These are phyloP conservation scores for Ceratobasidium theobromae DNA, from an alignment of 1,284 basidiomycete genomes.

Conservation along the genomic window DNA sequence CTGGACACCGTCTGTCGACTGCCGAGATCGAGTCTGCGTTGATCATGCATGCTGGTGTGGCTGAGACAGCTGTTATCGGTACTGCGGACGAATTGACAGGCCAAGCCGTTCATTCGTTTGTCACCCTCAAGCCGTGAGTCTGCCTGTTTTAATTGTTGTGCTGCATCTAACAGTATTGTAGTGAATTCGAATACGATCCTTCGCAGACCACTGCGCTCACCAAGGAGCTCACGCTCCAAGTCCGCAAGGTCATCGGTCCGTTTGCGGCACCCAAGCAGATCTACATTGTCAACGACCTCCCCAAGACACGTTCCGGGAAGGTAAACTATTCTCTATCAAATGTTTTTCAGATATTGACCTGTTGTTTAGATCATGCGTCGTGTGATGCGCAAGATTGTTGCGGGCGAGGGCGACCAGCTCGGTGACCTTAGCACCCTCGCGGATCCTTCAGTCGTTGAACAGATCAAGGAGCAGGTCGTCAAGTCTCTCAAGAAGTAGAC, in stretches of 20 bases:
- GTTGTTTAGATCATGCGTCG: slow-evolving; percentile 79
- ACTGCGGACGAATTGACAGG: slow-evolving; percentile 86
- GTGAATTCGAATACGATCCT: slow-evolving; percentile 78
- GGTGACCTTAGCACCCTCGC: slow-evolving; percentile 91
- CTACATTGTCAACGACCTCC: slow-evolving; percentile 81
- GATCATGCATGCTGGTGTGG: slow-evolving; percentile 91
- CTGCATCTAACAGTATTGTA: slow-evolving; percentile 44
- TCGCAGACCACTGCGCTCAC: slow-evolving; percentile 68
- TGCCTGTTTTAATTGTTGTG: not conserved
- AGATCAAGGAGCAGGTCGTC: slow-evolving; percentile 72
- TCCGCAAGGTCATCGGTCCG: slow-evolving; percentile 93
- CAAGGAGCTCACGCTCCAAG: slow-evolving; percentile 93
- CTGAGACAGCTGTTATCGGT: slow-evolving; percentile 94
- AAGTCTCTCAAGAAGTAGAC: slow-evolving; percentile 12
- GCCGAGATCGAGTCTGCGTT: slow-evolving; percentile 97
- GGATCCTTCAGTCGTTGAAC: slow-evolving; percentile 79
- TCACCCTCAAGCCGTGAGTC: slow-evolving; percentile 72
- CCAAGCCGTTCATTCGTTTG: slow-evolving; percentile 84
- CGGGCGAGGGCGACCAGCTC: slow-evolving; percentile 90
- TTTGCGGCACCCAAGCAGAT: slow-evolving; percentile 96
- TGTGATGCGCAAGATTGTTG: slow-evolving; percentile 93
- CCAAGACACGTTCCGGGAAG: slow-evolving; percentile 98
- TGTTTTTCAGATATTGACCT: not conserved
- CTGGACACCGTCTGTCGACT: slow-evolving; percentile 94
- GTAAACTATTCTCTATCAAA: slow-evolving; percentile 44